Percentiles rank a stretch among this genome's conserved stretches.
These are phyloP conservation scores for Vicia villosa DNA, from an alignment of 306 rosid genomes.

Conservation along the genomic window DNA sequence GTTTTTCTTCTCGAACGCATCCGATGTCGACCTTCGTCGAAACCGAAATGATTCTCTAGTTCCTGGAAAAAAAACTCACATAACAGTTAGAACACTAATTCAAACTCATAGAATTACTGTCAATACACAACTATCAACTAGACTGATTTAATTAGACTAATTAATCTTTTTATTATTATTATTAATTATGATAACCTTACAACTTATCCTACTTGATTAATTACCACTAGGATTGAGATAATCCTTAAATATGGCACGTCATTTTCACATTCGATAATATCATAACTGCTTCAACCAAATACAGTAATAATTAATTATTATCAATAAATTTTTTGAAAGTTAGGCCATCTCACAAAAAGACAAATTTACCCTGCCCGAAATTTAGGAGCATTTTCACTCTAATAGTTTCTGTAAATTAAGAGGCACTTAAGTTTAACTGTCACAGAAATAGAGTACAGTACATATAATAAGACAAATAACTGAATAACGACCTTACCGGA, in stretches of 20 bases:
- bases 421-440: constrained; percentile 1
- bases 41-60: constrained; percentile 69
- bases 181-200: not conserved
- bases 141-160: too few species aligned
- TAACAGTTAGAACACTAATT: too few species aligned
- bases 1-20: constrained; percentile 61
- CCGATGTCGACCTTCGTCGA: constrained; percentile 72
- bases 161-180: not conserved
- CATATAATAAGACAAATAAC: not conserved
- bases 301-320: not conserved
- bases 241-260: constrained; percentile 23
- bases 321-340: not conserved
- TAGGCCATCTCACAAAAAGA: constrained; percentile 27
- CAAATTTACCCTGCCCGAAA: constrained; percentile 35
- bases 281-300: constrained; percentile 30
- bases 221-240: constrained; percentile 30
- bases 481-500: constrained; percentile 57
- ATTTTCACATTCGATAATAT: not conserved
- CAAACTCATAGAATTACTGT: too few species aligned
- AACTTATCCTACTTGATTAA: constrained; percentile 14
- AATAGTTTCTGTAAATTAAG: not conserved
- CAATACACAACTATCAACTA: too few species aligned
- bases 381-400: constrained; percentile 13
- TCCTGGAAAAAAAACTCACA: constrained; percentile 41
- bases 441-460: not conserved